phyloP scores from a whole-genome alignment of 2,329 filamentous ascomycete genomes.

The Didymella lethalis region DNA sequence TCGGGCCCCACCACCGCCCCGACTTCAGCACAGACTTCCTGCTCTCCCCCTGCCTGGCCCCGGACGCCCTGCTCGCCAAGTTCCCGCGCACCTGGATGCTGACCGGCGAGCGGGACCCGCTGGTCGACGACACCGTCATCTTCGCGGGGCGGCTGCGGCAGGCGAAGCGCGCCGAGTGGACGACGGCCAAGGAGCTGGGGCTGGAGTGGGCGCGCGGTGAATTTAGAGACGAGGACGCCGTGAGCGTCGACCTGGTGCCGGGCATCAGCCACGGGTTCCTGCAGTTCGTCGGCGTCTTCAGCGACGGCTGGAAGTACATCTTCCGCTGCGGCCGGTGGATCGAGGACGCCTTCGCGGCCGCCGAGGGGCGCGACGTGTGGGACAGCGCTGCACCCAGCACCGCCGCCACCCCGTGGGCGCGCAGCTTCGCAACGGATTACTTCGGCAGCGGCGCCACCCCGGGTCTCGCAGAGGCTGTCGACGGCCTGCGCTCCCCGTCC shows the following conservation, averaged over 20 bases:
- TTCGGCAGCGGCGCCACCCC: conserved; percentile 68
- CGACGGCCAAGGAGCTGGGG: conserved; percentile 64
- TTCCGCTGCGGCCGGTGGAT: conserved; percentile 83
- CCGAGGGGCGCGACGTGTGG: conserved; percentile 28
- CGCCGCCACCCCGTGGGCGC: conserved; percentile 25
- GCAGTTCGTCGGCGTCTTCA: conserved; percentile 88
- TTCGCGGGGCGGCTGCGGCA: conserved; percentile 89
- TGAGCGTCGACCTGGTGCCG: conserved; percentile 84
- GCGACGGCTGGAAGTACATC: conserved; percentile 89
- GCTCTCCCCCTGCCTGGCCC: conserved; percentile 87
- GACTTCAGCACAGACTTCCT: conserved; percentile 93
- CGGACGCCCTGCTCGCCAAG: conserved; percentile 79
- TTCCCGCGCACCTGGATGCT: conserved; percentile 96
- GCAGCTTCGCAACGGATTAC: conserved; percentile 81
- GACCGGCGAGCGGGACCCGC: conserved; percentile 91
- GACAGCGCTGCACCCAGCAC: background rate
- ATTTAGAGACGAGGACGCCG: conserved; percentile 76
- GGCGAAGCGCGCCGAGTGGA: conserved; percentile 70
- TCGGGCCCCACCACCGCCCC: conserved; percentile 90
- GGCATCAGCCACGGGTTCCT: conserved; percentile 94
- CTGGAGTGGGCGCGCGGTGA: conserved; percentile 60
- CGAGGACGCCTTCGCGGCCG: conserved; percentile 71
- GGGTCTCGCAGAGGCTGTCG: conserved; percentile 83
- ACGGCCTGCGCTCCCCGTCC: conserved; percentile 50
- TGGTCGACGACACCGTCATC: conserved; percentile 96